A percentile compares a stretch with the other conserved stretches of the same genome.
These are phyloP conservation scores for Sapria himalayana DNA, from an alignment of 345 rosid species.

Conservation along the genomic window DNA sequence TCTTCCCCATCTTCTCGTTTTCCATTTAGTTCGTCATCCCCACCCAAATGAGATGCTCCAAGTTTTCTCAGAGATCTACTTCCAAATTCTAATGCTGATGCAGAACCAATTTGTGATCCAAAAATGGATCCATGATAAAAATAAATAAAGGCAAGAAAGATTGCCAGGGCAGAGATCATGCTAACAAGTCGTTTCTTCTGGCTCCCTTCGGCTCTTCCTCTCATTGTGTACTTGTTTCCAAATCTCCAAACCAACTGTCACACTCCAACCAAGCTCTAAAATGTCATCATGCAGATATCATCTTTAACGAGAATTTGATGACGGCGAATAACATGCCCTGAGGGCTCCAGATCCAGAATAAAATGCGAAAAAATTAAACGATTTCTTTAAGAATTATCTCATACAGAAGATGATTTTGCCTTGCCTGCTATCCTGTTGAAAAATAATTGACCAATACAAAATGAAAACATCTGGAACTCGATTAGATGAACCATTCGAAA, in stretches of 20 bases:
- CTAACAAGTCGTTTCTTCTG: slow-evolving; percentile 68
- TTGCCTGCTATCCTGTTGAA: no score
- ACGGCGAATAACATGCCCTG: no score
- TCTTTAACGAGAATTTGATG: no score
- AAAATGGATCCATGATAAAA: slow-evolving; percentile 46
- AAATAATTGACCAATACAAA: no score
- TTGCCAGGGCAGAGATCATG: slow-evolving; percentile 22
- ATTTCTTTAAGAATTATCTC: no score
- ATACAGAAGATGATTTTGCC: no score
- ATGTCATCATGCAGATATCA: slow-evolving; percentile 16
- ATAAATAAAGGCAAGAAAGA: slow-evolving; percentile 53
- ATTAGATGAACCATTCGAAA: slow-evolving; percentile 2
- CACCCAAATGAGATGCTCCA: slow-evolving; percentile 60
- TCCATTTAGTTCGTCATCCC: slow-evolving; percentile 53
- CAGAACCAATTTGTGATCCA: slow-evolving; percentile 37
- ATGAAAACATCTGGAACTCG: not conserved
- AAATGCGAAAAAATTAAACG: no score
- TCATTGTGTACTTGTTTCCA: slow-evolving; percentile 23
- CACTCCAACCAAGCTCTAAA: slow-evolving; percentile 5
- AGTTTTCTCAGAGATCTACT: slow-evolving; percentile 46
- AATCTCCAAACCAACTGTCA: slow-evolving; percentile 9
- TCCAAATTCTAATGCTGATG: slow-evolving; percentile 71
- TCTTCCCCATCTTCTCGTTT: slow-evolving; percentile 35
- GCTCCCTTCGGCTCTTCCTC: slow-evolving; percentile 81
- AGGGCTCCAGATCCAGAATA: no score